These are phyloP conservation scores for Coemansia sp. DNA, from an alignment of 192 early-diverging fungal genomes.

Conservation along the genomic window DNA sequence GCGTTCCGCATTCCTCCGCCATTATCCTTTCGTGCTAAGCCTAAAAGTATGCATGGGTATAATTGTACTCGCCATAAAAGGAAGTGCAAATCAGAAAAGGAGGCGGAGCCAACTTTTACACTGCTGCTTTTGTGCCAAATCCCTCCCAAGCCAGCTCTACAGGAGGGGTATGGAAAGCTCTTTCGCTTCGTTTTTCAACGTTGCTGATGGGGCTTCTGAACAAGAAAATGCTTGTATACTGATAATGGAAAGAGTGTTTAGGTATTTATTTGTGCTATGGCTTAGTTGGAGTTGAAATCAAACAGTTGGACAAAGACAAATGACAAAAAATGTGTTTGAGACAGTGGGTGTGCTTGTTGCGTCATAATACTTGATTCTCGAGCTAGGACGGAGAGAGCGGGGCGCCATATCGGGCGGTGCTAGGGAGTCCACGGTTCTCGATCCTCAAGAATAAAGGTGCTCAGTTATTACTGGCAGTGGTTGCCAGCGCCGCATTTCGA, in stretches of 20 bases:
- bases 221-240: neutral
- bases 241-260: neutral
- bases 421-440: neutral
- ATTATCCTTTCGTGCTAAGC: conserved; percentile 9
- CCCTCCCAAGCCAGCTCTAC: neutral
- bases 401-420: neutral
- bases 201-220: neutral
- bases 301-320: neutral
- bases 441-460: neutral
- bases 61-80: neutral
- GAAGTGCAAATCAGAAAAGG: neutral
- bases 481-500: neutral
- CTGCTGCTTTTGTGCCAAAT: neutral
- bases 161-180: neutral
- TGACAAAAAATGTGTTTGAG: neutral
- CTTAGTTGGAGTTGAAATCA: neutral
- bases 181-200: neutral
- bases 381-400: neutral
- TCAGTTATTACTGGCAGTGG: conserved; percentile 1
- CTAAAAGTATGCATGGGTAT: neutral
- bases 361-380: neutral
- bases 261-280: conserved; percentile 4
- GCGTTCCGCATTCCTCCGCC: neutral
- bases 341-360: neutral
- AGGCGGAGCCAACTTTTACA: neutral